Evolutionary conservation across 257 asterid species (phyloP).

Genomic region (Gentiana straminea): DNA sequence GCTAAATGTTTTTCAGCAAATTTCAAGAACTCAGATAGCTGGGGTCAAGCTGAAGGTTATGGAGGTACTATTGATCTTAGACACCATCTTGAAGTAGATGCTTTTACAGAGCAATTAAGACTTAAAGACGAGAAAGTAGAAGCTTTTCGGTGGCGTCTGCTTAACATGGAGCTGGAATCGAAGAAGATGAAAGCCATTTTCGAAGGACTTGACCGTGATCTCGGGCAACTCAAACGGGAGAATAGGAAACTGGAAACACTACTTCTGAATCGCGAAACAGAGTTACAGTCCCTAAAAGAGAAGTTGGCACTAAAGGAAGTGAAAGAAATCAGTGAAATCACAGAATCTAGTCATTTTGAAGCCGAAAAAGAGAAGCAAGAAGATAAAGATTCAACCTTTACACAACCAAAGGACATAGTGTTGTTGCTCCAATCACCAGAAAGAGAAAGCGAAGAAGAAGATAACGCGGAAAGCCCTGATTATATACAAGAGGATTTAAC

Average conservation of each 20-base stretch:
- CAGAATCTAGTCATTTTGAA: conserved; percentile 19
- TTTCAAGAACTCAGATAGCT: conserved; percentile 36
- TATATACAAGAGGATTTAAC: conserved; percentile 28
- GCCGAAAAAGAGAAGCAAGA: conserved; percentile 14
- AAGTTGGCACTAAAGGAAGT: conserved; percentile 41
- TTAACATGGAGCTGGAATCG: conserved; percentile 75
- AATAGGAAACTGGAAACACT: conserved; percentile 47
- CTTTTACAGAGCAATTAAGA: conserved; percentile 80
- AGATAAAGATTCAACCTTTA: conserved; percentile 16
- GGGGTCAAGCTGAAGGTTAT: conserved; percentile 47
- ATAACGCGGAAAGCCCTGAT: conserved; percentile 11
- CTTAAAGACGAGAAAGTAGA: conserved; percentile 67
- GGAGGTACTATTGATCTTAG: conserved; percentile 39
- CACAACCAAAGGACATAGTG: conserved; percentile 50
- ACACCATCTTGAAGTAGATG: conserved; percentile 59
- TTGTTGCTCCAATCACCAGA: conserved; percentile 40
- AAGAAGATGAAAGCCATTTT: conserved; percentile 50
- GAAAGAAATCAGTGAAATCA: conserved; percentile 27
- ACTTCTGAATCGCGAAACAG: conserved; percentile 51
- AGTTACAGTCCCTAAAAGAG: conserved; percentile 48
- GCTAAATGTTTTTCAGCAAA: conserved; percentile 16
- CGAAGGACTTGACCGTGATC: conserved; percentile 46
- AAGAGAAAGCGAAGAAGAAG: conserved; percentile 25
- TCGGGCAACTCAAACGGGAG: conserved; percentile 45
- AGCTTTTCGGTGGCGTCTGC: conserved; percentile 62